Conservation (phyloP, 805 yeast species). For the Komagataella mondaviorum region DNA sequence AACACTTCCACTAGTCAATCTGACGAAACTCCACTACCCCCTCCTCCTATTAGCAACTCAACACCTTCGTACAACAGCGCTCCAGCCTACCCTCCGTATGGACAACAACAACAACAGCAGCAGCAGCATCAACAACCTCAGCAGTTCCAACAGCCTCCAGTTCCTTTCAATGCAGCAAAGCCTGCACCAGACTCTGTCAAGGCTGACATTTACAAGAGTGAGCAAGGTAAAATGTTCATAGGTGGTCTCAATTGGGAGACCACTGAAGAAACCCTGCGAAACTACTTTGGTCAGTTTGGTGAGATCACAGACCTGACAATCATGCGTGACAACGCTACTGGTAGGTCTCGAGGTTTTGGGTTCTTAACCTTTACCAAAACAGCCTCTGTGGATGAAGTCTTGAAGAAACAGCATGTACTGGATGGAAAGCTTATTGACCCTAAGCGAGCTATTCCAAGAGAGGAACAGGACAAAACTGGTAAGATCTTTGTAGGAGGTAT, state of each 20-base stretch:
- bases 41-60: neutral
- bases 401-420: slow-evolving; percentile 72
- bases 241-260: slow-evolving; percentile 99
- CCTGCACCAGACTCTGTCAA: slow-evolving; percentile 16
- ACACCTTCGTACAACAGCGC: neutral
- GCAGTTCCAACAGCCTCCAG: slow-evolving; percentile 9
- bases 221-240: slow-evolving; percentile 83
- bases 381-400: slow-evolving; percentile 74
- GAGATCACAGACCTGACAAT: slow-evolving; percentile 79
- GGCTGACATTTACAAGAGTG: slow-evolving; percentile 43
- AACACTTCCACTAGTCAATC: slow-evolving; percentile 1
- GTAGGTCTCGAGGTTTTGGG: slow-evolving; percentile 91
- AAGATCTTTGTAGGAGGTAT: slow-evolving; percentile 97
- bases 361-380: slow-evolving; percentile 78
- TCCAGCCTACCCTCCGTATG: slow-evolving; percentile 2
- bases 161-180: neutral
- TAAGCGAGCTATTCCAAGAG: slow-evolving; percentile 92
- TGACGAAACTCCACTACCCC: neutral
- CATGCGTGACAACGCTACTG: slow-evolving; percentile 81
- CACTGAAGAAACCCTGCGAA: slow-evolving; percentile 71
- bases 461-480: slow-evolving; percentile 93
- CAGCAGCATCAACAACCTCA: slow-evolving; percentile 5
- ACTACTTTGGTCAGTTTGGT: slow-evolving; percentile 80
- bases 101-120: slow-evolving; percentile 5
- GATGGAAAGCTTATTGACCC: slow-evolving; percentile 98